Percentiles rank a stretch among this genome's conserved stretches.
These are phyloP conservation scores for Heritiera fomes DNA, from an alignment of 345 rosid species.

Conservation along the genomic window DNA sequence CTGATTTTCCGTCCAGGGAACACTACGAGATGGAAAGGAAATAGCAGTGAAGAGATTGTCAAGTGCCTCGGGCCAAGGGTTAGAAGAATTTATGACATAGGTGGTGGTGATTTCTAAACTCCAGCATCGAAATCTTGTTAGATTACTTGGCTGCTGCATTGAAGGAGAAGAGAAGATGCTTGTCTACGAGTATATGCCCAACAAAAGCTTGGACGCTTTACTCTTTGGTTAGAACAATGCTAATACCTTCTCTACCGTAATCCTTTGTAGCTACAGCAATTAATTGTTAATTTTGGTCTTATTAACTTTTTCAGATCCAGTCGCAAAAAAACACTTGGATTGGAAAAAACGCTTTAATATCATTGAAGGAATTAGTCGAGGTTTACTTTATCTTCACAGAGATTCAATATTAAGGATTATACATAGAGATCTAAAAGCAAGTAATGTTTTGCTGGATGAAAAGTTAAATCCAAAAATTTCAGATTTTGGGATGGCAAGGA, in stretches of 20 bases:
- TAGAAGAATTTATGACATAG: conserved; percentile 42
- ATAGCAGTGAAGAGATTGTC: conserved; percentile 42
- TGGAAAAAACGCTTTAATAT: conserved; percentile 28
- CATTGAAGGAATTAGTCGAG: conserved; percentile 26
- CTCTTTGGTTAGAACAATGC: conserved; percentile 31
- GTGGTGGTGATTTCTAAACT: conserved; percentile 39
- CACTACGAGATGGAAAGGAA: conserved; percentile 33
- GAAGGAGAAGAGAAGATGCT: conserved; percentile 39
- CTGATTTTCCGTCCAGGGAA: conserved; percentile 16
- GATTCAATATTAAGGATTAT: conserved; percentile 35
- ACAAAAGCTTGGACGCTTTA: conserved; percentile 37
- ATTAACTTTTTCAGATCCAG: background rate
- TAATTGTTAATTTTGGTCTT: background rate
- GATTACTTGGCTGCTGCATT: conserved; percentile 35
- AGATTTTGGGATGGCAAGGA: conserved; percentile 44
- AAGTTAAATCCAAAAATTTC: conserved; percentile 35
- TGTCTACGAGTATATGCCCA: conserved; percentile 40
- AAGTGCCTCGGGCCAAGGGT: conserved; percentile 33
- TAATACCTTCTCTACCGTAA: background rate
- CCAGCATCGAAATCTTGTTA: conserved; percentile 42
- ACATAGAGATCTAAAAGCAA: conserved; percentile 37
- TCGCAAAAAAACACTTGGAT: background rate
- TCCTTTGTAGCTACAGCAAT: too few relatives aligned
- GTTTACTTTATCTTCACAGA: conserved; percentile 32
- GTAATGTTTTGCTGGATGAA: conserved; percentile 35